These are phyloP conservation scores for Nemania abortiva DNA, from an alignment of 2,329 filamentous ascomycete species.

Conservation along the genomic window DNA sequence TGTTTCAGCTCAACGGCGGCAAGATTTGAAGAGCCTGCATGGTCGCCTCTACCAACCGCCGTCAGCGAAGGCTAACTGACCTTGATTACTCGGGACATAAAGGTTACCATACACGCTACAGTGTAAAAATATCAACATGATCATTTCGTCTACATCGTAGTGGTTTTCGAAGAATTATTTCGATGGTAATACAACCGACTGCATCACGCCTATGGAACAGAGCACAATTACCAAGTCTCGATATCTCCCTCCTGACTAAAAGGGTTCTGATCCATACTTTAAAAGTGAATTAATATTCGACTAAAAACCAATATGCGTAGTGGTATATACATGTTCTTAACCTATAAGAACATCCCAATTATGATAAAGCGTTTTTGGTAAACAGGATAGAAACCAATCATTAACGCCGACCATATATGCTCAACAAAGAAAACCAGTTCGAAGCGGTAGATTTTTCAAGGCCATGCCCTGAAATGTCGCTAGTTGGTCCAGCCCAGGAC, in stretches of 20 bases:
- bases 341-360: conserved; percentile 4
- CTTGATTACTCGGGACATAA: neutral
- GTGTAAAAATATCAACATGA: neutral
- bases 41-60: neutral
- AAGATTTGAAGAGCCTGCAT: conserved; percentile 43
- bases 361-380: neutral
- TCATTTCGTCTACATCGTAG: neutral
- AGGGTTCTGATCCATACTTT: neutral
- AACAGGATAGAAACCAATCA: conserved; percentile 1
- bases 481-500: conserved; percentile 49
- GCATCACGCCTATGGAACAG: neutral
- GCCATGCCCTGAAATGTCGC: neutral
- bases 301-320: neutral
- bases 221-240: neutral
- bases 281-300: neutral
- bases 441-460: neutral
- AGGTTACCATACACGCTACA: neutral
- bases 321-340: conserved; percentile 16
- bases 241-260: neutral
- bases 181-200: neutral
- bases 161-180: neutral
- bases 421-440: conserved; percentile 23
- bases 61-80: neutral
- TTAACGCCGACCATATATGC: conserved; percentile 28
- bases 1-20: conserved; percentile 56